Base-by-base conservation (phyloP, 176 grass and related monocot genomes). In the Oryza glumipatula region DNA sequence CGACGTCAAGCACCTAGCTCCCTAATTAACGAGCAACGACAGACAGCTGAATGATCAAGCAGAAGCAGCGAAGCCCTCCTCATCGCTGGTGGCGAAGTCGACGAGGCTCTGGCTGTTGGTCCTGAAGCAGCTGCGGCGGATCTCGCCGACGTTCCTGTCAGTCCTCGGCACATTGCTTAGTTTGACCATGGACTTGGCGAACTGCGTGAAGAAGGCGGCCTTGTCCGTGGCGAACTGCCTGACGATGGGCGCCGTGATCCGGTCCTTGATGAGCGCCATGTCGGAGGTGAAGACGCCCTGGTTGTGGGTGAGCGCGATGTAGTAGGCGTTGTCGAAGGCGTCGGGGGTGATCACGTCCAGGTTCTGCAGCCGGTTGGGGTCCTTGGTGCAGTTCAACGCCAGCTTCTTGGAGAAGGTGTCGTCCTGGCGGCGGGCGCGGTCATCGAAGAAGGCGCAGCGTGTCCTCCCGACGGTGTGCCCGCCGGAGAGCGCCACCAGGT, bases 261-360 rank as follows among this genome's bases (percentile, higher is more conserved):
- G 11, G 82, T 85, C 66, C 48, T 11, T 58, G 26, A 85, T 41
- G 28, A 89, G 17, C 35, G 64, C 77, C 82, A 85, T 83, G 82
- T 89, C 88, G 7, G 82, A 89, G 13, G 88, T 76, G 82, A 89
- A 85, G 3, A 85, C 81, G 6, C 82, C 88, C 47, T 70, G 23
- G 68, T 41, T 65, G 64, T 56, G 47, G 11, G 32, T 26, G 9
- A 89, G 88, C 26, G 68, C 49, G 21, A 64, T 30, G 82, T 32
- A 85, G 88, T 89, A 89, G 24, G 11, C 54, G 77, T 89, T 85
- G 88, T 89, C 82, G 77, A 87, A 87, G 4, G n/a, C n/a, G 14
- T 67, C 13, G 12, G 85, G 78, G 44, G 78, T 68, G 5, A 36
- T 64, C 32, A 69, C 19, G 70, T 87, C 85, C 14, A 81, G 44